phyloP scores from a whole-genome alignment of 2,329 filamentous ascomycete species.

The Fusarium robinianum region DNA sequence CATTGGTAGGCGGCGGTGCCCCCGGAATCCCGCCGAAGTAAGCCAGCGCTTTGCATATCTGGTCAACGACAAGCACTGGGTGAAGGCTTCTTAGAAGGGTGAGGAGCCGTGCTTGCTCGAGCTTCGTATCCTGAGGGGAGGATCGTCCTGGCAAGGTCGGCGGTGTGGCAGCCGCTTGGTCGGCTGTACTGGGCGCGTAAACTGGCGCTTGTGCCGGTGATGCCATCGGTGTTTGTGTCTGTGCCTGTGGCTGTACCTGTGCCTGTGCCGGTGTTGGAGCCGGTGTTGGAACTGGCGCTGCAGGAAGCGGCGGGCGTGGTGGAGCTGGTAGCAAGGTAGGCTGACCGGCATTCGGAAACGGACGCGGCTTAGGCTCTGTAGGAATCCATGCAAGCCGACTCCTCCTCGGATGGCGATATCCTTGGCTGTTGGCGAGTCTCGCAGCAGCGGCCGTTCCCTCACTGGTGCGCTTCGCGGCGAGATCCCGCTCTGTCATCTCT shows the following conservation, averaged over 20 bases:
- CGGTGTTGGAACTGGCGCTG: not conserved
- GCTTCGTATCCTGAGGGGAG: slow-evolving; percentile 54
- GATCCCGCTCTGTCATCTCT: slow-evolving; percentile 54
- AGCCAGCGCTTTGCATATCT: slow-evolving; percentile 64
- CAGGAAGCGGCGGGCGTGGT: slow-evolving; percentile 2
- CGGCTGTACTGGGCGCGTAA: not conserved
- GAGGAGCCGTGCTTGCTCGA: slow-evolving; percentile 63
- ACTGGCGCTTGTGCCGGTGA: not conserved
- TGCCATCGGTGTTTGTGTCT: too few relatives aligned
- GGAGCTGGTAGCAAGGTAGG: not conserved
- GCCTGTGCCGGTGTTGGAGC: not conserved
- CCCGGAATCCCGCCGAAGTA: slow-evolving; percentile 66
- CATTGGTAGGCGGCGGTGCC: slow-evolving; percentile 55
- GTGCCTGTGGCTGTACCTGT: not conserved
- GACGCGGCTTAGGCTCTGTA: slow-evolving; percentile 2
- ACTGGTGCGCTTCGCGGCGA: slow-evolving; percentile 63
- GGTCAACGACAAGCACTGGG: slow-evolving; percentile 62
- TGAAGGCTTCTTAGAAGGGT: slow-evolving; percentile 60
- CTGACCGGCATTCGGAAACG: slow-evolving; percentile 7
- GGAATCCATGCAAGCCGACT: slow-evolving; percentile 44
- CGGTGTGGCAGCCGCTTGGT: not conserved
- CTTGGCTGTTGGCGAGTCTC: slow-evolving; percentile 57
- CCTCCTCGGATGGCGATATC: slow-evolving; percentile 56
- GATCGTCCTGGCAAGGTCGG: slow-evolving; percentile 9
- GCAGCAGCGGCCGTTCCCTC: slow-evolving; percentile 64